Percentiles rank a stretch among this genome's conserved stretches.
Conservation (phyloP, 2,329 filamentous ascomycete species). For the Nemania abortiva region DNA sequence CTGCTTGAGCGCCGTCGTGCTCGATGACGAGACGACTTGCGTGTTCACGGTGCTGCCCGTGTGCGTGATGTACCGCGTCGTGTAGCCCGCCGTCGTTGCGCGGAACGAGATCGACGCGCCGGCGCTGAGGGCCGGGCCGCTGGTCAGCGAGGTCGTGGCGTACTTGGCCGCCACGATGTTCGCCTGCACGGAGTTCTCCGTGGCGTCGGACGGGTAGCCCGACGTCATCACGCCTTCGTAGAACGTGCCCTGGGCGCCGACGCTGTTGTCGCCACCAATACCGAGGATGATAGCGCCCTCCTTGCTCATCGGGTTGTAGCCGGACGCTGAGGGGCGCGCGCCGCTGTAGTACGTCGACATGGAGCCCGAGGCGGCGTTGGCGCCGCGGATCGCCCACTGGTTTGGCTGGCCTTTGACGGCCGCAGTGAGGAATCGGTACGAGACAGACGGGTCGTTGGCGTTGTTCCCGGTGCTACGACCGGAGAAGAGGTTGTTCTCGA, state of each 20-base stretch:
- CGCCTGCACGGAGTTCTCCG: slow-evolving; percentile 69
- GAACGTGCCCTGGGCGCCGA: slow-evolving; percentile 70
- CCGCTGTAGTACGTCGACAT: slow-evolving; percentile 65
- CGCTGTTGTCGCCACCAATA: slow-evolving; percentile 76
- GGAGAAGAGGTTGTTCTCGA: slow-evolving; percentile 75
- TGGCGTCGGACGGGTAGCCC: slow-evolving; percentile 70
- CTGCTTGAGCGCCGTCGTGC: slow-evolving; percentile 61
- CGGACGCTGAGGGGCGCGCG: slow-evolving; percentile 60
- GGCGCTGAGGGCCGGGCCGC: slow-evolving; percentile 60
- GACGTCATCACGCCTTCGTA: slow-evolving; percentile 75
- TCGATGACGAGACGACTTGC: slow-evolving; percentile 65
- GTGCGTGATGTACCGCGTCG: slow-evolving; percentile 67
- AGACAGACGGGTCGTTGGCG: slow-evolving; percentile 63
- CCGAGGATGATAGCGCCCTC: slow-evolving; percentile 76
- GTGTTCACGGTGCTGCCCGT: slow-evolving; percentile 63
- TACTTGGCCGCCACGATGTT: slow-evolving; percentile 72
- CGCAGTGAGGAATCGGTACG: slow-evolving; percentile 67
- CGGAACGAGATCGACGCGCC: slow-evolving; percentile 66
- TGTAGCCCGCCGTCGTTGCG: slow-evolving; percentile 67
- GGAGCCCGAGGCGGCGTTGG: slow-evolving; percentile 64
- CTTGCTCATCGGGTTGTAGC: slow-evolving; percentile 73
- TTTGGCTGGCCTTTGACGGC: slow-evolving; percentile 68
- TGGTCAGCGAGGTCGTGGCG: slow-evolving; percentile 59
- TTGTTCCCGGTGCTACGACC: slow-evolving; percentile 62
- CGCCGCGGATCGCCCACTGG: slow-evolving; percentile 71